These are phyloP conservation scores for Trichophyton verrucosum DNA, from an alignment of 2,329 filamentous ascomycete genomes.

Conservation along the genomic window DNA sequence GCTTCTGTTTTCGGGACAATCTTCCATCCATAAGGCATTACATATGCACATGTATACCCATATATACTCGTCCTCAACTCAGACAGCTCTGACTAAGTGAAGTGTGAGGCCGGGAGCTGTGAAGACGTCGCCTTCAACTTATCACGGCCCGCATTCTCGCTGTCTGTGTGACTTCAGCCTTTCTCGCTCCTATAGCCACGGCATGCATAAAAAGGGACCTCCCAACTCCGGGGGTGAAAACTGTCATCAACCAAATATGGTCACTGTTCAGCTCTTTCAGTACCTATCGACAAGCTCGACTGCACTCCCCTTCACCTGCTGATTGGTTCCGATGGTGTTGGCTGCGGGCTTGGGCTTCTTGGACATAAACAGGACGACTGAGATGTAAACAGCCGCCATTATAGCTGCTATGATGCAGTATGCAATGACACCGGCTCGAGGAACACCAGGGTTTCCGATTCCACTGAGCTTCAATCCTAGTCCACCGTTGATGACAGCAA, in stretches of 20 bases:
- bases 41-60: background rate
- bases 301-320: background rate
- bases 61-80: background rate
- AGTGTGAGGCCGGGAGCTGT: background rate
- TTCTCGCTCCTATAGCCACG: background rate
- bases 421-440: conserved; percentile 25
- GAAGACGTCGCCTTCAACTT: background rate
- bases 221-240: background rate
- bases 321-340: background rate
- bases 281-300: background rate
- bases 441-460: conserved; percentile 24
- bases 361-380: conserved; percentile 11
- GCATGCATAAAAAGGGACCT: background rate
- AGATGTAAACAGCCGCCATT: conserved; percentile 34
- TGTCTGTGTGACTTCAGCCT: background rate
- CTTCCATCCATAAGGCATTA: background rate
- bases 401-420: conserved; percentile 41
- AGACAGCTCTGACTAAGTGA: background rate
- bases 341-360: background rate
- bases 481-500: conserved; percentile 47
- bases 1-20: background rate
- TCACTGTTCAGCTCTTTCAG: background rate
- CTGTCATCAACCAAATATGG: too few species aligned
- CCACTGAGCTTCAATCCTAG: conserved; percentile 40
- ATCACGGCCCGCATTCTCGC: background rate